phyloP scores from a whole-genome alignment of 2,329 filamentous ascomycete genomes.

The Xylaria sp. region DNA sequence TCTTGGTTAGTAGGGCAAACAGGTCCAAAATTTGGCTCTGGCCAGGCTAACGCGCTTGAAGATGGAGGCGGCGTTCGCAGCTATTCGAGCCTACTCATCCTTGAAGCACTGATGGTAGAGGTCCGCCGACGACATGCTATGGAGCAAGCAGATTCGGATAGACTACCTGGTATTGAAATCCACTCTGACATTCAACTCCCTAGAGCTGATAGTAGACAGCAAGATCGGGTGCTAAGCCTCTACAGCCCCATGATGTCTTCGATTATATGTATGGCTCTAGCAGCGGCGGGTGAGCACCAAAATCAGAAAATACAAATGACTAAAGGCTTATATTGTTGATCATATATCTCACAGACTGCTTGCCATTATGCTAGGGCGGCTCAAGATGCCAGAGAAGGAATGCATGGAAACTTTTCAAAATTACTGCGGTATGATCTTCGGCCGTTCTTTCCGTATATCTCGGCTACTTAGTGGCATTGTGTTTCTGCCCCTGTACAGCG shows the following conservation, averaged over 20 bases:
- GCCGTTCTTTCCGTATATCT: not conserved
- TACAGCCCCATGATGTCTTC: not conserved
- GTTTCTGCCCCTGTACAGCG: not conserved
- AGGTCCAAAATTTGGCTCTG: not conserved
- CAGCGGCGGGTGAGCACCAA: constrained; percentile 6
- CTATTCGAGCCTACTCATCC: constrained; percentile 6
- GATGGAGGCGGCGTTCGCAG: constrained; percentile 12
- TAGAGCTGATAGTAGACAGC: not conserved
- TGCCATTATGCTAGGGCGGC: constrained; percentile 7
- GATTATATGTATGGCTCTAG: constrained; percentile 3
- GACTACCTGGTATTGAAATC: not conserved
- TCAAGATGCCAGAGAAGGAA: constrained; percentile 1
- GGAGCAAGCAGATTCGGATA: not conserved
- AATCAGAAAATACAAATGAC: not conserved
- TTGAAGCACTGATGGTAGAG: not conserved
- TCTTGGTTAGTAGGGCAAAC: not conserved
- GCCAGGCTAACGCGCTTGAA: not conserved
- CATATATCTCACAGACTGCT: not conserved
- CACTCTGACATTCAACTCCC: not conserved
- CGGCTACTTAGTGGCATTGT: not conserved
- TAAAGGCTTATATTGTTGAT: not conserved
- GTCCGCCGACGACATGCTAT: not conserved
- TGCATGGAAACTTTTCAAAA: not conserved
- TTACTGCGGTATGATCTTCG: constrained; percentile 3
- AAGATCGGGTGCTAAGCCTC: not conserved